Percentiles rank a stretch among this genome's conserved stretches.
These are phyloP conservation scores for Stellera chamaejasme DNA, from an alignment of 345 rosid species.

Conservation along the genomic window DNA sequence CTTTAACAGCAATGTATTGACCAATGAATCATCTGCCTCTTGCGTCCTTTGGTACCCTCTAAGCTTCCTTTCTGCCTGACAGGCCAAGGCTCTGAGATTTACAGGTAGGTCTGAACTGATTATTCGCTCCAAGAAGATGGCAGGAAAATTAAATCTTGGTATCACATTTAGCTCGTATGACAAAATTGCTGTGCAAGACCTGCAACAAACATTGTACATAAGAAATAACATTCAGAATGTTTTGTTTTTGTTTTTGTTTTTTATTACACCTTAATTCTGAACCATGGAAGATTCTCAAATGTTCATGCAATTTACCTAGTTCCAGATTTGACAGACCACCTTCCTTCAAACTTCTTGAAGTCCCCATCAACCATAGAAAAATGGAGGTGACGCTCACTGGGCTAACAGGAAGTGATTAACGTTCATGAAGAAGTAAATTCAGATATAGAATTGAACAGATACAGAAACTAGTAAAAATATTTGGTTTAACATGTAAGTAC, in stretches of 20 bases:
- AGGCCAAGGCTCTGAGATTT: conserved; percentile 84
- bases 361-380: conserved; percentile 98
- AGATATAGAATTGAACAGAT: not conserved
- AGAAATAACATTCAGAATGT: not conserved
- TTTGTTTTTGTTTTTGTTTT: too few relatives aligned
- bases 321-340: conserved; percentile 77
- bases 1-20: conserved; percentile 19
- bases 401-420: conserved; percentile 20
- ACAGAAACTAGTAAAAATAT: too few relatives aligned
- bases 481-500: too few relatives aligned
- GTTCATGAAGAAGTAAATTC: conserved; percentile 3
- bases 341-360: conserved; percentile 96
- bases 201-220: conserved; percentile 22
- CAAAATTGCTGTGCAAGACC: conserved; percentile 51
- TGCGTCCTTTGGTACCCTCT: conserved; percentile 31
- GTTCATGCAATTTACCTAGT: conserved; percentile 35
- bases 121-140: conserved; percentile 89
- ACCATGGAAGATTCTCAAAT: not conserved
- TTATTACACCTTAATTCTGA: not conserved
- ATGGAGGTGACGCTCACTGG: conserved; percentile 56
- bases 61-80: conserved; percentile 57
- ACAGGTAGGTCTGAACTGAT: conserved; percentile 93
- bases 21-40: conserved; percentile 20
- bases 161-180: conserved; percentile 84
- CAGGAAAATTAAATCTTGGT: conserved; percentile 88